A percentile compares a stretch with the other conserved stretches of the same genome.
Conservation (phyloP, 1,284 basidiomycete genomes). For the Ustilago trichophora region DNA sequence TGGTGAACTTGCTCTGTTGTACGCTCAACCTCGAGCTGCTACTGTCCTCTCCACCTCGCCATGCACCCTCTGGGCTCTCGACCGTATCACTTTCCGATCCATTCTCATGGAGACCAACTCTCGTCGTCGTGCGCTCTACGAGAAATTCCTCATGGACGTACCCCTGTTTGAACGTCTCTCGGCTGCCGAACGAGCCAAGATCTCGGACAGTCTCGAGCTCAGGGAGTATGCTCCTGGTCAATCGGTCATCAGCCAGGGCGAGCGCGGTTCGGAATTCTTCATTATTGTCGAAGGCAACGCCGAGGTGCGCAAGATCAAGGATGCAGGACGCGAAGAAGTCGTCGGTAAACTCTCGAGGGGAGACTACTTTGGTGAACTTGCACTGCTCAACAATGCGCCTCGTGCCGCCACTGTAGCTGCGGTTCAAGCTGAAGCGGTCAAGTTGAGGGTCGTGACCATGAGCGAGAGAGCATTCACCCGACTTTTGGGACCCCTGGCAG, state of each 20-base stretch:
- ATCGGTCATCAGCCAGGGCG: conserved; percentile 87
- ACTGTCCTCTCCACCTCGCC: conserved; percentile 84
- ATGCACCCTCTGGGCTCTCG: conserved; percentile 91
- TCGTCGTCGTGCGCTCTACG: conserved; percentile 90
- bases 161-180: conserved; percentile 85
- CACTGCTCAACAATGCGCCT: conserved; percentile 82
- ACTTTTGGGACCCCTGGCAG: conserved; percentile 85
- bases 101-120: conserved; percentile 74
- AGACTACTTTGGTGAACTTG: conserved; percentile 96
- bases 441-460: conserved; percentile 90
- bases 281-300: conserved; percentile 94
- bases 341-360: conserved; percentile 84
- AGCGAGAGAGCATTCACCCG: conserved; percentile 94
- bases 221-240: conserved; percentile 83
- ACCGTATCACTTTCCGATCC: conserved; percentile 97
- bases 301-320: conserved; percentile 80
- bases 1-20: conserved; percentile 97
- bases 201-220: conserved; percentile 92
- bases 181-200: conserved; percentile 89
- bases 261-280: conserved; percentile 96
- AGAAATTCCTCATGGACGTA: conserved; percentile 91
- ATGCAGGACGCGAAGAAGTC: conserved; percentile 67
- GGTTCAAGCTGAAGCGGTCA: too few relatives aligned
- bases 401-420: conserved; percentile 94
- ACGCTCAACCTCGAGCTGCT: conserved; percentile 93